These are phyloP conservation scores for Coleophoma crateriformis DNA, from an alignment of 2,329 filamentous ascomycete genomes.

Conservation along the genomic window DNA sequence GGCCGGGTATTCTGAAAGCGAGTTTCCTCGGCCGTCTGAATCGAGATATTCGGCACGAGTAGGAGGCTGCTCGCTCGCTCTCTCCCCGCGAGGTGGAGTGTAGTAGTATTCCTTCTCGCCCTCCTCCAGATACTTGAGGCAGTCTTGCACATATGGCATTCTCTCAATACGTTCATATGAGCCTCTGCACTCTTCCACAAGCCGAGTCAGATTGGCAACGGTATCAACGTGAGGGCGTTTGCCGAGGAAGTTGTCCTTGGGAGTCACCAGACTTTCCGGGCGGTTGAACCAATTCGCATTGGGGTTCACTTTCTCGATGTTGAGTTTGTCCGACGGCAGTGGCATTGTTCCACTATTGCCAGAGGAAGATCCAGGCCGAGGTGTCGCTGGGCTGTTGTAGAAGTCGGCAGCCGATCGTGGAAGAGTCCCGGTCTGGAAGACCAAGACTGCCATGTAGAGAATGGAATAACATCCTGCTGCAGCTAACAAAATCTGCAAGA, in stretches of 20 bases:
- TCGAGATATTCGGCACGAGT: conserved; percentile 24
- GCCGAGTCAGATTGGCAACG: conserved; percentile 43
- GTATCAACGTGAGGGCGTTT: conserved; percentile 45
- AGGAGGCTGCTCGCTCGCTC: conserved; percentile 25
- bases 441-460: conserved; percentile 19
- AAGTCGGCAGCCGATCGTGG: conserved; percentile 20
- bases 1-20: conserved; percentile 23
- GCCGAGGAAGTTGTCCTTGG: conserved; percentile 46
- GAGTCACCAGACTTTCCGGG: conserved; percentile 40
- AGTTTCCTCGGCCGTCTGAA: conserved; percentile 27
- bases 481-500: conserved; percentile 22
- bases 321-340: conserved; percentile 14
- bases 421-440: conserved; percentile 19
- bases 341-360: conserved; percentile 4
- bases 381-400: conserved; percentile 13
- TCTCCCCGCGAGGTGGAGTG: conserved; percentile 29
- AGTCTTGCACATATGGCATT: conserved; percentile 47
- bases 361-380: conserved; percentile 9
- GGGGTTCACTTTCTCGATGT: conserved; percentile 39
- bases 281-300: conserved; percentile 49
- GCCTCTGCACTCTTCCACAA: conserved; percentile 47
- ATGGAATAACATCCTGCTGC: conserved; percentile 20
- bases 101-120: conserved; percentile 43
- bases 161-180: conserved; percentile 46
- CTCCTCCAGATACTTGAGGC: conserved; percentile 42